Evolutionary conservation across 1,139 yeast species (phyloP).

Genomic region (Yamadazyma mexicana): DNA sequence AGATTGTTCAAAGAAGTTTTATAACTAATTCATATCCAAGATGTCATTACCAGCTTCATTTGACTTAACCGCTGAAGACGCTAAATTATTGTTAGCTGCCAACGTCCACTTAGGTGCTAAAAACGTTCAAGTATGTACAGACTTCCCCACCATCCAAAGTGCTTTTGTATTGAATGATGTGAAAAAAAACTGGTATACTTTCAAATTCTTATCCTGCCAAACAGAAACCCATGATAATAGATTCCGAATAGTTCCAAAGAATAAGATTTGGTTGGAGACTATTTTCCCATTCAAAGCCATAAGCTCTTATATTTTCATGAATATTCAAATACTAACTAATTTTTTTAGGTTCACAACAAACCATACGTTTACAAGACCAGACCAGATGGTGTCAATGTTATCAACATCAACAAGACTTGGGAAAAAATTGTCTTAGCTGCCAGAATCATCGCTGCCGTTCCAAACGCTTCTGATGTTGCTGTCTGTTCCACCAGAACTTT

Average conservation of each 20-base stretch:
- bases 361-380: constrained; percentile 99
- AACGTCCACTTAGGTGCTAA: constrained; percentile 99
- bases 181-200: background rate
- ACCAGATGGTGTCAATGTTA: constrained; percentile 99
- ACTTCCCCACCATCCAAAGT: background rate
- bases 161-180: background rate
- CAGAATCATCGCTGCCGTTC: constrained; percentile 98
- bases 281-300: background rate
- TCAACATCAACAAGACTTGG: constrained; percentile 99
- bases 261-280: too few species aligned
- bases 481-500: constrained; percentile 99
- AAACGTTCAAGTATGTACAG: constrained; percentile 92
- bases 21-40: constrained; percentile 17
- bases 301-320: background rate
- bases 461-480: constrained; percentile 97
- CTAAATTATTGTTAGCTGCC: constrained; percentile 99
- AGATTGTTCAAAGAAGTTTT: constrained; percentile 8
- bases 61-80: constrained; percentile 96
- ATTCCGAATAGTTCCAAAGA: background rate
- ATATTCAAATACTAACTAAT: background rate
- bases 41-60: constrained; percentile 91
- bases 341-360: constrained; percentile 90
- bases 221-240: background rate
- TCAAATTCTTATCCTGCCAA: background rate
- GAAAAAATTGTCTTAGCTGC: constrained; percentile 99